These are phyloP conservation scores for Nissolia schottii DNA, from an alignment of 306 rosid species.

Conservation along the genomic window DNA sequence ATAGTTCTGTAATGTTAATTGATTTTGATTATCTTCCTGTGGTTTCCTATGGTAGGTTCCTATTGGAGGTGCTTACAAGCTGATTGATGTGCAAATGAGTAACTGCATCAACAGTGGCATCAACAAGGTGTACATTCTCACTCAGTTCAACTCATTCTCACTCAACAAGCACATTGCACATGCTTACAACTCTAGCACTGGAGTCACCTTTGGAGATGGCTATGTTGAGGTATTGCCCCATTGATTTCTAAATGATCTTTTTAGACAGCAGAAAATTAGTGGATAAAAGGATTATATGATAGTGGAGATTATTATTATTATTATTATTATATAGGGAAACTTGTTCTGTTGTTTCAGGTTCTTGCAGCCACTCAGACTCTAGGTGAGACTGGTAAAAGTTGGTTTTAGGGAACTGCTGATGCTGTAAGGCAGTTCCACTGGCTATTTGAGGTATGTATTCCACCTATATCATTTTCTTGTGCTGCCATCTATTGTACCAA, in stretches of 20 bases:
- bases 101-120: conserved; percentile 95
- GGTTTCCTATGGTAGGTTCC: conserved; percentile 50
- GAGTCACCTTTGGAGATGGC: conserved; percentile 83
- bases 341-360: conserved; percentile 50
- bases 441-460: conserved; percentile 98
- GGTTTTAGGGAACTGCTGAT: conserved; percentile 98
- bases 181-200: conserved; percentile 71
- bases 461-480: no score
- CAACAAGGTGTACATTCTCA: conserved; percentile 90
- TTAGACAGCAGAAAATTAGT: background rate
- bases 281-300: background rate
- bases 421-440: conserved; percentile 96
- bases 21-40: no score
- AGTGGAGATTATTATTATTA: no score
- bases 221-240: conserved; percentile 61
- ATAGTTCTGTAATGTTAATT: no score
- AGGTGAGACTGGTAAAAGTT: conserved; percentile 73
- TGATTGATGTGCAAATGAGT: conserved; percentile 97
- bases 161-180: conserved; percentile 90
- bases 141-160: conserved; percentile 92
- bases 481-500: background rate
- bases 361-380: conserved; percentile 99
- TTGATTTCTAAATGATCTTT: background rate
- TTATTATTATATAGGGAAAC: background rate
- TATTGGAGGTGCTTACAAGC: conserved; percentile 88